Percentiles rank a stretch among this genome's conserved stretches.
These are phyloP conservation scores for Trifolium fragiferum DNA, from an alignment of 306 rosid genomes.

Conservation along the genomic window DNA sequence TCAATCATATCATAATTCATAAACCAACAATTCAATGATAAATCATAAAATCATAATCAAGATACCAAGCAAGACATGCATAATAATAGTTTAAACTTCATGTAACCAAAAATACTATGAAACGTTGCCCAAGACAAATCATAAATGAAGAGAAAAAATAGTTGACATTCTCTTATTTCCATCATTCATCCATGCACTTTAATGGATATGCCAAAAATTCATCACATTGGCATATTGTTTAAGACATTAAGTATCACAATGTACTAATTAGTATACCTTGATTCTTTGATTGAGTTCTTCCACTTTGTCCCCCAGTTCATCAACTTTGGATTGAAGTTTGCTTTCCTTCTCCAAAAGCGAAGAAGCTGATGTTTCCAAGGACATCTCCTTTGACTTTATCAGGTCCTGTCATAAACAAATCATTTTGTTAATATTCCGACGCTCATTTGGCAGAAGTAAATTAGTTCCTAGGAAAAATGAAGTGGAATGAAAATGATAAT, in stretches of 20 bases:
- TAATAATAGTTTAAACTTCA: constrained; percentile 13
- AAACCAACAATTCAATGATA: constrained; percentile 23
- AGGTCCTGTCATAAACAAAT: constrained; percentile 57
- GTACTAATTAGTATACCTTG: constrained; percentile 52
- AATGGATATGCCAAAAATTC: constrained; percentile 11
- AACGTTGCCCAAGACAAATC: constrained; percentile 9
- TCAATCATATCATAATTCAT: constrained; percentile 13
- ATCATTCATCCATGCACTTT: constrained; percentile 16
- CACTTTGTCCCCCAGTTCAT: constrained; percentile 65
- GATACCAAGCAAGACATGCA: constrained; percentile 10
- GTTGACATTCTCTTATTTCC: constrained; percentile 24
- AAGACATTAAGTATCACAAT: background rate
- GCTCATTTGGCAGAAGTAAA: constrained; percentile 19
- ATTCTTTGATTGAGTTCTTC: constrained; percentile 65
- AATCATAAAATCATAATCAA: constrained; percentile 28
- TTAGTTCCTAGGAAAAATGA: constrained; percentile 34
- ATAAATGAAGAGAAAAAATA: background rate
- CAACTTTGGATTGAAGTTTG: constrained; percentile 70
- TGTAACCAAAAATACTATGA: constrained; percentile 16
- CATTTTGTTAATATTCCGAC: background rate
- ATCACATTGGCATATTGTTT: background rate
- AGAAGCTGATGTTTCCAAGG: constrained; percentile 66
- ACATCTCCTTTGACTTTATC: constrained; percentile 68
- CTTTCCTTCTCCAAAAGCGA: constrained; percentile 71
- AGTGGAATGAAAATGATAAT: constrained; percentile 29